These are phyloP conservation scores for Sarcomyxa edulis DNA, from an alignment of 768 basidiomycete species.

Conservation along the genomic window DNA sequence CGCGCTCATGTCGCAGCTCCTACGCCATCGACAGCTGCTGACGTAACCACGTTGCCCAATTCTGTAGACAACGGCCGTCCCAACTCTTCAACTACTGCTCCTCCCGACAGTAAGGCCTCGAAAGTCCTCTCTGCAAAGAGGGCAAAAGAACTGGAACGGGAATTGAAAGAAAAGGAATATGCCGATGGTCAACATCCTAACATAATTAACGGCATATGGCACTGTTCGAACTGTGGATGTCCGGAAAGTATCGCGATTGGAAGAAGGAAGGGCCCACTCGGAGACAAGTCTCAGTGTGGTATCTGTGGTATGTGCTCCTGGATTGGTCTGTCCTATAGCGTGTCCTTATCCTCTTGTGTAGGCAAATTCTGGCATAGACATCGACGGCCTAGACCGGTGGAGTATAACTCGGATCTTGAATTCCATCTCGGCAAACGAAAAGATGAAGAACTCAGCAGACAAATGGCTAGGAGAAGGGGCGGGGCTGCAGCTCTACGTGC, in stretches of 20 bases:
- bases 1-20: slow-evolving; percentile 57
- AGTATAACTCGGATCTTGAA: slow-evolving; percentile 73
- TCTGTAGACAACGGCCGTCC: slow-evolving; percentile 61
- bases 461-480: slow-evolving; percentile 52
- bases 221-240: slow-evolving; percentile 92
- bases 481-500: slow-evolving; percentile 45
- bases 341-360: slow-evolving; percentile 21
- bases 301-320: slow-evolving; percentile 69
- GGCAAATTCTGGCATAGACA: slow-evolving; percentile 91
- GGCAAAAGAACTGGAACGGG: slow-evolving; percentile 69
- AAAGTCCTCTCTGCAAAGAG: slow-evolving; percentile 53
- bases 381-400: slow-evolving; percentile 72
- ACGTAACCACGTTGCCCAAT: slow-evolving; percentile 51
- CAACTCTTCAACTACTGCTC: slow-evolving; percentile 24
- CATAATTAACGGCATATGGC: slow-evolving; percentile 83
- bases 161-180: slow-evolving; percentile 81
- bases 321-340: slow-evolving; percentile 3
- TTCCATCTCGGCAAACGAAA: slow-evolving; percentile 55
- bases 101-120: slow-evolving; percentile 42
- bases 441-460: slow-evolving; percentile 53
- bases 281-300: slow-evolving; percentile 87
- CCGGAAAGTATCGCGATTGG: slow-evolving; percentile 85
- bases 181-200: slow-evolving; percentile 81
- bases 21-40: slow-evolving; percentile 64
- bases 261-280: slow-evolving; percentile 82